Evolutionary conservation across 331 rosid genomes (phyloP).

Genomic region (Spiraea crenata): DNA sequence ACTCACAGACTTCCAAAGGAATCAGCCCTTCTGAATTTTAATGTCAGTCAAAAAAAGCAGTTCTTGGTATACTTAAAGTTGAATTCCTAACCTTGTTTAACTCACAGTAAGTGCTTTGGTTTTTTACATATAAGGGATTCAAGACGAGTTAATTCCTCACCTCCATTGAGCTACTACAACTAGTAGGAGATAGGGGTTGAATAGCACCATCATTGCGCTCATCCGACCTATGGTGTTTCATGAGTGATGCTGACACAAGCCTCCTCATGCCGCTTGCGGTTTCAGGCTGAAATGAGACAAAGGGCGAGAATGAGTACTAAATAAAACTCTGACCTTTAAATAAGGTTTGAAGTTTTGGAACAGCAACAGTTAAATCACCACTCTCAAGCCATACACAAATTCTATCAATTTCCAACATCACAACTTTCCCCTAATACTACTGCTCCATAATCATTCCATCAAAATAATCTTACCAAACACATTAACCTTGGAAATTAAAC

Average conservation of each 20-base stretch:
- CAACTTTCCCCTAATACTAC: not conserved
- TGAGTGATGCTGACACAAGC: constrained; percentile 31
- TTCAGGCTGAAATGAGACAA: constrained; percentile 46
- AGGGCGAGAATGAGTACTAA: constrained; percentile 7
- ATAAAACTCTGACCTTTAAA: not conserved
- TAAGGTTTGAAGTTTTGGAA: not conserved
- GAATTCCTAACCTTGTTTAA: not conserved
- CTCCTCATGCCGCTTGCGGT: constrained; percentile 35
- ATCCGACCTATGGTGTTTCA: constrained; percentile 33
- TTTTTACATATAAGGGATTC: not conserved
- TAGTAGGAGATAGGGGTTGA: constrained; percentile 47
- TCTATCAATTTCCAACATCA: not conserved
- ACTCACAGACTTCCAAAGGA: not conserved
- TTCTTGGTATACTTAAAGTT: not conserved
- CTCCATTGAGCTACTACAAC: constrained; percentile 48
- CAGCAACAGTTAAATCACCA: not conserved
- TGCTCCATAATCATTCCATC: not conserved
- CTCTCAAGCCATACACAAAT: not conserved
- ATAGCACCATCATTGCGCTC: constrained; percentile 31
- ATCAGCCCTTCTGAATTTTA: not conserved
- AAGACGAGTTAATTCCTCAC: constrained; percentile 34
- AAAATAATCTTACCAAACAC: not conserved
- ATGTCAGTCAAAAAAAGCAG: not conserved
- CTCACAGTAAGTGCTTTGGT: not conserved
- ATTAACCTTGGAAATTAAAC: constrained; percentile 2